Base-by-base conservation (phyloP, 805 yeast genomes). In the Pichia insulana region DNA sequence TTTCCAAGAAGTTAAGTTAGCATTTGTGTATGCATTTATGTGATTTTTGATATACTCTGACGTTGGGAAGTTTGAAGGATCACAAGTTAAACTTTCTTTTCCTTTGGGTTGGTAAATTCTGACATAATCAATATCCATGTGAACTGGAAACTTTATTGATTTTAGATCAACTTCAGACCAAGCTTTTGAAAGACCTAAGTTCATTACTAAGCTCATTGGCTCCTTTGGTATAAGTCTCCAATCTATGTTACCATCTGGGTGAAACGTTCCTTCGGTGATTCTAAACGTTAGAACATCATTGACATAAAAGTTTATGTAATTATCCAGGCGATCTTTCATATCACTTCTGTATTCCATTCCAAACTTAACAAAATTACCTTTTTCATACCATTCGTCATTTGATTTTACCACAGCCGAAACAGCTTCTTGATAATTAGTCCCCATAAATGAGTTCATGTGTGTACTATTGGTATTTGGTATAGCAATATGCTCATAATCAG, bases 201-300 rank as follows among this genome's bases (percentile, higher is more conserved):
- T 87, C 68, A 87, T 59, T 45, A 86, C 65, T 19, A 87, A 67
- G 1, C 88, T 70, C 94, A 87, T 83, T 46, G 95, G 95, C 56
- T 86, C 96, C 57, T 79, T 76, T 27, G 88, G 71, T n/a, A 87
- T 71, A 43, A 70, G 61, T 57, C 95, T 76, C 78, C 80, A 75
- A 27, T 78, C 87, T 46, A 87, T 66, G 58, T 87, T 60, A 10
- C 66, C 68, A 30, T 62, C 63, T 10, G 72, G 72, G 36, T 64
- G 69, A 17, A 67, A 47, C 0, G 68, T 58, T 36, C 56, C 55
- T 6, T 65, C 64, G 13, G 54, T 47, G 4, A 66, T 47, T n/a
- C 54, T 53, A 32, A 60, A 53, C 1, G 64, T 60, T 1, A 57
- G 49, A 8, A 47, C 40, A 27, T 54, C 56, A 3, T 63, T 68